Conservation (phyloP, 202 grass and related monocot genomes). For the Schoenoplectus triqueter region DNA sequence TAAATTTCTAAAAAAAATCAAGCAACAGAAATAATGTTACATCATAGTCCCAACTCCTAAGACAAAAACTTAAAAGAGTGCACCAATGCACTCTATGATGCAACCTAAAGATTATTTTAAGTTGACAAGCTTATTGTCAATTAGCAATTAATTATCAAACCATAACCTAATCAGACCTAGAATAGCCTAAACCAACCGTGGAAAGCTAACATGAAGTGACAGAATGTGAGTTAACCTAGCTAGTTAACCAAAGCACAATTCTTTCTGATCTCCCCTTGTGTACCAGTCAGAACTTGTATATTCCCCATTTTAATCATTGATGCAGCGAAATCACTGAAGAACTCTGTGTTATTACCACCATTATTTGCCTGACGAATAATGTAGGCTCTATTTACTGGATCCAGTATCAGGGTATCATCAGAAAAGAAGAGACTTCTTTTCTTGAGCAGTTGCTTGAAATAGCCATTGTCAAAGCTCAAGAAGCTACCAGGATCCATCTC, state of each 20-base stretch:
- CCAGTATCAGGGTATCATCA: slow-evolving; percentile 66
- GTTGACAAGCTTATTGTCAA: slow-evolving; percentile 26
- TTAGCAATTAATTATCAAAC: slow-evolving; percentile 24
- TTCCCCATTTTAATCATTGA: slow-evolving; percentile 89
- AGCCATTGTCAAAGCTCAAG: slow-evolving; percentile 73
- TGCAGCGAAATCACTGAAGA: slow-evolving; percentile 69
- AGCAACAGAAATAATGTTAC: not conserved
- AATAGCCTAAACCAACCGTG: not conserved
- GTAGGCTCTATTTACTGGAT: slow-evolving; percentile 51
- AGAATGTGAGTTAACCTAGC: slow-evolving; percentile 19
- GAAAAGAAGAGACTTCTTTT: slow-evolving; percentile 69
- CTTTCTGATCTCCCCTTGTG: slow-evolving; percentile 73
- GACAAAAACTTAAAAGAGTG: slow-evolving; percentile 11
- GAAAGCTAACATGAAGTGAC: slow-evolving; percentile 3
- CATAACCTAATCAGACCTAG: slow-evolving; percentile 2
- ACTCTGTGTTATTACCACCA: slow-evolving; percentile 46
- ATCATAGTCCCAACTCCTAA: not conserved
- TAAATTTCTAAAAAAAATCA: not conserved
- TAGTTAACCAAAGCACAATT: slow-evolving; percentile 68
- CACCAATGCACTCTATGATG: slow-evolving; percentile 10
- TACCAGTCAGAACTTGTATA: slow-evolving; percentile 68
- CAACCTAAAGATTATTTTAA: slow-evolving; percentile 33
- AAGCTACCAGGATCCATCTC: slow-evolving; percentile 96
- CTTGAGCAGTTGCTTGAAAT: slow-evolving; percentile 58
- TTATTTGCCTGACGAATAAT: slow-evolving; percentile 50